These are phyloP conservation scores for Lepidium campestre DNA, from an alignment of 441 rosid genomes.

Conservation along the genomic window DNA sequence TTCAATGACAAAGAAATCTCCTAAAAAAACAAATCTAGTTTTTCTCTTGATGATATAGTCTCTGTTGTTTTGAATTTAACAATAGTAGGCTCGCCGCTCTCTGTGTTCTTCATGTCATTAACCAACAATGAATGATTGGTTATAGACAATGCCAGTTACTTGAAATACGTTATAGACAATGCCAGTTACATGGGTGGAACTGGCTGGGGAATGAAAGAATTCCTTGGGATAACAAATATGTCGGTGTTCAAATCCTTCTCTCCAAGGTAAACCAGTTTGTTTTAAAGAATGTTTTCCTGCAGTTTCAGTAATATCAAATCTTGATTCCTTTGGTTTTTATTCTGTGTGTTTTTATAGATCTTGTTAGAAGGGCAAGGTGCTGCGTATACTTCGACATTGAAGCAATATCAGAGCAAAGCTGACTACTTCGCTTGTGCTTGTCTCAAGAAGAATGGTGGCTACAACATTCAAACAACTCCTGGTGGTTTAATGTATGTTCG, in stretches of 20 bases:
- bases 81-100: neutral
- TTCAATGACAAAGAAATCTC: no score
- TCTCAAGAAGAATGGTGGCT: conserved; percentile 55
- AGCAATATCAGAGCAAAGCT: conserved; percentile 55
- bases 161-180: conserved; percentile 50
- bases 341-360: conserved; percentile 33
- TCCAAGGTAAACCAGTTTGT: conserved; percentile 36
- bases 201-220: conserved; percentile 58
- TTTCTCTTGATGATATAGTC: neutral
- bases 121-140: conserved; percentile 1
- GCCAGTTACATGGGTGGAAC: conserved; percentile 65
- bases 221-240: conserved; percentile 80
- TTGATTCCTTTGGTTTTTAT: neutral
- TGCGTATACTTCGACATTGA: conserved; percentile 40
- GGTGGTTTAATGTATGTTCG: conserved; percentile 55
- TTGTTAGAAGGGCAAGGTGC: conserved; percentile 55
- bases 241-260: conserved; percentile 63
- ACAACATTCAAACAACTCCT: conserved; percentile 53
- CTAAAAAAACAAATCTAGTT: no score
- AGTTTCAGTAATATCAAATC: conserved; percentile 3
- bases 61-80: neutral
- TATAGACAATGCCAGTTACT: conserved; percentile 47
- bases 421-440: conserved; percentile 65
- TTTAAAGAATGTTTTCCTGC: neutral
- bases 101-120: neutral